Evolutionary conservation across 352 stramenopile species (phyloP).

Genomic region (Thalassiosira pacifica): DNA sequence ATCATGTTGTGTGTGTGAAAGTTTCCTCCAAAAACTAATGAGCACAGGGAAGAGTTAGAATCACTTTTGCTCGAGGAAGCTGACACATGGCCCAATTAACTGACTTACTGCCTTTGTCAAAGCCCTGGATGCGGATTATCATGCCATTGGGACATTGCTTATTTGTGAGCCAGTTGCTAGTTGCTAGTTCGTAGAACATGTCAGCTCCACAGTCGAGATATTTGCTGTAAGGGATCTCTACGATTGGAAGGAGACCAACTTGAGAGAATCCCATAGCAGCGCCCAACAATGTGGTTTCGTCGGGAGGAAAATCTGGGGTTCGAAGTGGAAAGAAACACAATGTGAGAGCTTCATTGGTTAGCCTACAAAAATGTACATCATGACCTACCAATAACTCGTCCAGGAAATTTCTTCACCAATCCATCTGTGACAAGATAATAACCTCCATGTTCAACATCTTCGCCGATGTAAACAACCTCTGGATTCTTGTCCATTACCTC

Average conservation of each 20-base stretch:
- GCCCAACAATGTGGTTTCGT: conserved; percentile 88
- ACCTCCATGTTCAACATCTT: conserved; percentile 87
- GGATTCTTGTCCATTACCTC: conserved; percentile 74
- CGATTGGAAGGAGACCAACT: conserved; percentile 84
- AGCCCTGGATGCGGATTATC: conserved; percentile 87
- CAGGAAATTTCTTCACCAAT: conserved; percentile 76
- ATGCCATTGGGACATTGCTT: conserved; percentile 82
- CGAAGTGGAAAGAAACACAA: no score
- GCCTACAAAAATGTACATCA: neutral
- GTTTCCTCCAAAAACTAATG: conserved; percentile 86
- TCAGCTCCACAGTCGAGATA: conserved; percentile 89
- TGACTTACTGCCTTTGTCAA: conserved; percentile 82
- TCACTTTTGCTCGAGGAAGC: neutral
- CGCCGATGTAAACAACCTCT: conserved; percentile 86
- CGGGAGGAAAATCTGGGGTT: conserved; percentile 84
- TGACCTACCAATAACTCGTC: conserved; percentile 55
- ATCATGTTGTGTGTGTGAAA: conserved; percentile 90
- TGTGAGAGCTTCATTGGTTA: no score
- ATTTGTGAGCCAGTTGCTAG: conserved; percentile 84
- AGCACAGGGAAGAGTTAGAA: conserved; percentile 10
- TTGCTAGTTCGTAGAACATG: conserved; percentile 87
- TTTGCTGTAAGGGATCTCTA: conserved; percentile 89
- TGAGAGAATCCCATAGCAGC: conserved; percentile 86
- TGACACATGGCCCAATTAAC: no score
- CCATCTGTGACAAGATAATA: conserved; percentile 87